Conservation (phyloP, 2,329 filamentous ascomycete species). For the Fusarium sp. region DNA sequence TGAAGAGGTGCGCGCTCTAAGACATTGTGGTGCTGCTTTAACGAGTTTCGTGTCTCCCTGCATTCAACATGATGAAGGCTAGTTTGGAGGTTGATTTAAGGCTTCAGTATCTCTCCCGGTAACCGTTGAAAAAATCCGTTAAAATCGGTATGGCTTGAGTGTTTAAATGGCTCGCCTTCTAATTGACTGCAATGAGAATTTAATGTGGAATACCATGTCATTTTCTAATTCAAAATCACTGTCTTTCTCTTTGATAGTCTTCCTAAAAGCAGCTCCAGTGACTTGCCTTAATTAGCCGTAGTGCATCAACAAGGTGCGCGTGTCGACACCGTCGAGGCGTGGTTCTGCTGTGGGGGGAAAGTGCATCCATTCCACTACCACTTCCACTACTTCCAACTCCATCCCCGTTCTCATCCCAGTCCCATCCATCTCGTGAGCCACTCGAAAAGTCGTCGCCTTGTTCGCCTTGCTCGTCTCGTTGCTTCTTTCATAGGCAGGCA, state of each 20-base stretch:
- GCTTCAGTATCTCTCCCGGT: constrained; percentile 7
- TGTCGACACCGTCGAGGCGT: constrained; percentile 34
- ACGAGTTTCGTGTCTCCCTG: constrained; percentile 13
- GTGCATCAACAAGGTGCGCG: constrained; percentile 37
- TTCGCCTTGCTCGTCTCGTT: constrained; percentile 40
- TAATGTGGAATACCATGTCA: not conserved
- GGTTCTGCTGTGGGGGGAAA: constrained; percentile 23
- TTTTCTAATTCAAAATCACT: not conserved
- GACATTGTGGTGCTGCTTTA: constrained; percentile 43
- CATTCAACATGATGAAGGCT: not conserved
- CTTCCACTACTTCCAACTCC: constrained; percentile 2
- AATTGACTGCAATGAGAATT: not conserved
- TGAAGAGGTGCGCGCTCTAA: constrained; percentile 30
- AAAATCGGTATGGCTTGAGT: not conserved
- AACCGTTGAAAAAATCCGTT: not conserved
- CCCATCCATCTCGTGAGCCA: constrained; percentile 27
- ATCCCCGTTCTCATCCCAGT: constrained; percentile 15
- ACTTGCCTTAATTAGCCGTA: constrained; percentile 30
- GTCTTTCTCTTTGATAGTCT: not conserved
- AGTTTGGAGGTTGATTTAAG: not conserved
- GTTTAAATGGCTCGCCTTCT: fast-evolving
- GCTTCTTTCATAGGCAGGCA: constrained; percentile 19
- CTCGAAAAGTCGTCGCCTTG: constrained; percentile 39
- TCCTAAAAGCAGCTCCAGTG: constrained; percentile 25
- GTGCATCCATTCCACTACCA: not conserved